These are phyloP conservation scores for Prunus fruticosa DNA, from an alignment of 306 rosid species.

Conservation along the genomic window DNA sequence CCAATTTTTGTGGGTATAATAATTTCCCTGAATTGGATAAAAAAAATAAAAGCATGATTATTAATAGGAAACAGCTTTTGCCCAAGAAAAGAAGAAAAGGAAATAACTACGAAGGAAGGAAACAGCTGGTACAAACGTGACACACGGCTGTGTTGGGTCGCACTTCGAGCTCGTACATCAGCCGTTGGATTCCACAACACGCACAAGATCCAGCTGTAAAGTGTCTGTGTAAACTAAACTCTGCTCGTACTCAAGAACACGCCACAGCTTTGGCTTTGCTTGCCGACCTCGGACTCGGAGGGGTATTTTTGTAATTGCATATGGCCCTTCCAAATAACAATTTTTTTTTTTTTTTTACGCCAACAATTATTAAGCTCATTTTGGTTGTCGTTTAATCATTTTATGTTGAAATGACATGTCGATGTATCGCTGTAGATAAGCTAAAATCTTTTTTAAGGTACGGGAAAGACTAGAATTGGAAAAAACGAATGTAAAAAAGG, in stretches of 20 bases:
- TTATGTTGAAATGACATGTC: too few species aligned
- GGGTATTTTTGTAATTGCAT: neutral
- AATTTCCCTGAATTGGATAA: too few species aligned
- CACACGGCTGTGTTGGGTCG: slow-evolving; percentile 13
- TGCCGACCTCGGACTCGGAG: neutral
- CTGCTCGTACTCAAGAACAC: neutral
- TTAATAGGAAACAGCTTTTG: too few species aligned
- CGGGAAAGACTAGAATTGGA: too few species aligned
- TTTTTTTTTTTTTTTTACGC: too few species aligned
- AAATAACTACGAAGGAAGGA: slow-evolving; percentile 32
- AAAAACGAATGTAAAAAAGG: too few species aligned
- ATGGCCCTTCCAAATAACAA: too few species aligned
- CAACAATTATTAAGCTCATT: too few species aligned
- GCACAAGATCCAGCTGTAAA: neutral
- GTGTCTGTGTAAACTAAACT: neutral
- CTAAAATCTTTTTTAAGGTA: too few species aligned
- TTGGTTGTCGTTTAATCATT: too few species aligned
- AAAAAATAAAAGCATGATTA: neutral
- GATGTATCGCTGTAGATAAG: too few species aligned
- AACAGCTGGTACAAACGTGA: slow-evolving; percentile 30
- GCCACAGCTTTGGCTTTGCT: neutral
- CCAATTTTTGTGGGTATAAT: neutral
- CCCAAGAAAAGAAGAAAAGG: neutral
- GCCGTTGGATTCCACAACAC: too few species aligned
- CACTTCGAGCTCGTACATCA: slow-evolving; percentile 37